A percentile compares a stretch with the other conserved stretches of the same genome.
Conservation (phyloP, 345 rosid species). For the Microcos paniculata region DNA sequence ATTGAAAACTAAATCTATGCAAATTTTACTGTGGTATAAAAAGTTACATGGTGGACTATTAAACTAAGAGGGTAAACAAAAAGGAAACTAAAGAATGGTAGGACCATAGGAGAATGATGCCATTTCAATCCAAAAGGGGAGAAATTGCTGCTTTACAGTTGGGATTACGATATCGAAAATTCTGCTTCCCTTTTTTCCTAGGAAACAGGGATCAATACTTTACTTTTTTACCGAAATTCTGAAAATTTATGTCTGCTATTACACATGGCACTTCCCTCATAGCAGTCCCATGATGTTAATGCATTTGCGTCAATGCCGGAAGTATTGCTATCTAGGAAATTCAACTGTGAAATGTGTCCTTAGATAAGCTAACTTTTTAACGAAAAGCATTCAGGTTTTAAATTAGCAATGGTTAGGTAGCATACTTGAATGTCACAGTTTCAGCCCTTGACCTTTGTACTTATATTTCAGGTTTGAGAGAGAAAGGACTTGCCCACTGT, state of each 20-base stretch:
- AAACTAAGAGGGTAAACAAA: neutral
- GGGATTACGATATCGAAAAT: neutral
- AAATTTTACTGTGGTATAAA: neutral
- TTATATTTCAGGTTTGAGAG: slow-evolving; percentile 55
- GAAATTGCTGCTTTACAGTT: neutral
- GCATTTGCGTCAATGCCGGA: neutral
- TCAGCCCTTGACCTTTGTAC: neutral
- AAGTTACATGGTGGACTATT: neutral
- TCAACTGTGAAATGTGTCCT: neutral
- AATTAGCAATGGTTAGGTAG: neutral
- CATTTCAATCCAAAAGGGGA: neutral
- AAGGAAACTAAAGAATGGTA: neutral
- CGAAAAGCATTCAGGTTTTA: neutral
- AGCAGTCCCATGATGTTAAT: neutral
- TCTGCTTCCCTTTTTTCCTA: neutral
- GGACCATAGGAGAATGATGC: neutral
- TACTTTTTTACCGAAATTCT: neutral
- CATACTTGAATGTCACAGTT: neutral
- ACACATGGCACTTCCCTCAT: neutral
- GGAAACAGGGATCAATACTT: neutral
- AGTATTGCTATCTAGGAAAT: neutral
- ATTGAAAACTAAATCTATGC: neutral
- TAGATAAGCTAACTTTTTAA: neutral
- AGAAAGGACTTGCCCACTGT: slow-evolving; percentile 63
- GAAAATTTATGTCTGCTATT: neutral